Base-by-base conservation (phyloP, 495 filamentous ascomycete genomes). In the Physcia stellaris region DNA sequence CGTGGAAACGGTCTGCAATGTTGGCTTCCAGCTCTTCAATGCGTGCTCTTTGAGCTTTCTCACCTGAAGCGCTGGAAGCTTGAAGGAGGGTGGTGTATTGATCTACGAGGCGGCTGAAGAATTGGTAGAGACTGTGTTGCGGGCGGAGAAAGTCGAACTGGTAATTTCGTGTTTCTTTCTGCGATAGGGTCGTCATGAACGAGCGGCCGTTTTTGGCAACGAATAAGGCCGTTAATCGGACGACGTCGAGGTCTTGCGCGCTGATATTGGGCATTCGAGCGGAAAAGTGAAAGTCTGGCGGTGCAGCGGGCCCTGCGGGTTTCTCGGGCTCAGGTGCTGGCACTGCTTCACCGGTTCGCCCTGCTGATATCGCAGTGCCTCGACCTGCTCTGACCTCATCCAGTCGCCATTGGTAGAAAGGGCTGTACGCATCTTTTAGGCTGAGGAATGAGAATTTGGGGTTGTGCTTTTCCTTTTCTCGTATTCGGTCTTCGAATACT, bases 91-190 rank as follows among this genome's bases (percentile, higher is more conserved):
- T 71, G n/a, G 81, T 83, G 58, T 94, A 98, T 51, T 98, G 92
- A 48, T 96, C 90, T 37, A 95, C 77, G 32, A 94, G 63, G 39
- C 84, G 73, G 42, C 79, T 81, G 64, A 95, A 96, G 60, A 86
- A 96, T 56, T 90, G 85, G 60, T 94, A 84, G 35, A 94, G 76
- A 53, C 77, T 88, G 66, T 98, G 92, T 49, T 94, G 87, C 30
- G 90, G 88, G 37, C 88, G 78, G 18, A 98, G 66, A 55, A 98
- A 98, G 60, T 96, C 87, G 57, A 96, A 98, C 56, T 98, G 92
- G 52, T 72, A 88, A 58, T 98, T 96, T 43, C 83, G 66, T 11
- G 84, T 68, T 64, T 98, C 90, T 39, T 83, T 73, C 55, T 93
- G 86, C 6, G 78, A 79, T 37, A 98, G 64, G 22, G 77, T 71